phyloP scores from a whole-genome alignment of 345 rosid species.

The Erodium maritimum region DNA sequence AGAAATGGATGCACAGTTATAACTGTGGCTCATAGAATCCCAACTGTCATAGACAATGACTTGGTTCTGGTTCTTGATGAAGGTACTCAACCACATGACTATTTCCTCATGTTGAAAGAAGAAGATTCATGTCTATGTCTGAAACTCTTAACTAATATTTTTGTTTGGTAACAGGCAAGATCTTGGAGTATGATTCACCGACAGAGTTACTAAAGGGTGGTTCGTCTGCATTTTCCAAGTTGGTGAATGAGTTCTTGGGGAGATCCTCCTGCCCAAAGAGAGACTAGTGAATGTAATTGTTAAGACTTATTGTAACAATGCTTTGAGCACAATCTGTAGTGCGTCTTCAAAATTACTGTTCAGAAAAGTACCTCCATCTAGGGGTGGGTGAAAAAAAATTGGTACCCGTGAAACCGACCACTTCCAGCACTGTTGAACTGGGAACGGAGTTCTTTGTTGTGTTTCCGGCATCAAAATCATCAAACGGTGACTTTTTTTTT shows the following conservation, averaged over 20 bases:
- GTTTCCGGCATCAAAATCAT: too few species aligned
- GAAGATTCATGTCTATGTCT: too few species aligned
- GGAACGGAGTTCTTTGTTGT: too few species aligned
- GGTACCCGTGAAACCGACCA: too few species aligned
- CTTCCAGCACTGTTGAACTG: too few species aligned
- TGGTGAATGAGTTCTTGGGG: conserved; percentile 42
- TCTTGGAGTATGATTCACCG: conserved; percentile 30
- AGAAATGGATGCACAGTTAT: conserved; percentile 64
- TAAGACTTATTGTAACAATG: too few species aligned
- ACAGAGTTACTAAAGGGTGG: conserved; percentile 32
- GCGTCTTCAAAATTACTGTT: too few species aligned
- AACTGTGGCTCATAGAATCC: conserved; percentile 79
- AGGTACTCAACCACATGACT: conserved; percentile 31
- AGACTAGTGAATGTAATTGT: too few species aligned
- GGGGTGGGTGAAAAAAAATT: too few species aligned
- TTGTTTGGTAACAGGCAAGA: conserved; percentile 26
- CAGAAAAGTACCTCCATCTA: too few species aligned
- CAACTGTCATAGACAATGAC: conserved; percentile 74
- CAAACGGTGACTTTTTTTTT: too few species aligned
- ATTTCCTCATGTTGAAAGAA: background rate
- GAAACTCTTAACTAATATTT: background rate
- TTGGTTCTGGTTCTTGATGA: conserved; percentile 71
- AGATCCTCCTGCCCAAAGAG: conserved; percentile 45
- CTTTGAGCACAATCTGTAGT: too few species aligned
- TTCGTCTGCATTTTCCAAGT: conserved; percentile 46